Conservation (phyloP, 2,329 filamentous ascomycete genomes). For the Trichoderma polysporum region DNA sequence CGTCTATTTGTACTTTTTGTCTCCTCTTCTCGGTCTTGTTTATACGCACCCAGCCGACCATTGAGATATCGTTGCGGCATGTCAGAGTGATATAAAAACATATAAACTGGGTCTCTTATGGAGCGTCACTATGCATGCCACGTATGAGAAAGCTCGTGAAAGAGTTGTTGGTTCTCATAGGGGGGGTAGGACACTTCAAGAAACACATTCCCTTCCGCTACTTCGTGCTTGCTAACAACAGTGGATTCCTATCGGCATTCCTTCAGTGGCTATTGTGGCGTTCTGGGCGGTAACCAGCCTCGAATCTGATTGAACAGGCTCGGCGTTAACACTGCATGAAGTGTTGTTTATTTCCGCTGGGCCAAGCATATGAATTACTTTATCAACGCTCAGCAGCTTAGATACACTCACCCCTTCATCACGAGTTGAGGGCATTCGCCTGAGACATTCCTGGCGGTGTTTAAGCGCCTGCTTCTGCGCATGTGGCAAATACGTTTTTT, state of each 20-base stretch:
- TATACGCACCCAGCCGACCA: background rate
- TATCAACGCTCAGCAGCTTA: background rate
- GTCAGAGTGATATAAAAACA: background rate
- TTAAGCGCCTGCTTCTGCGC: conserved; percentile 1
- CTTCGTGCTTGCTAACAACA: background rate
- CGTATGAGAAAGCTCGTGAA: background rate
- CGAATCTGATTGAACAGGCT: background rate
- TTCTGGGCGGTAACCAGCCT: background rate
- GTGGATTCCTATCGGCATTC: background rate
- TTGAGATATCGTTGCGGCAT: background rate
- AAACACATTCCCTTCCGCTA: background rate
- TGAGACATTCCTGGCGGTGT: conserved; percentile 1
- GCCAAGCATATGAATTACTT: background rate
- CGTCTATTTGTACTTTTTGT: background rate
- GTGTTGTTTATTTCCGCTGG: background rate
- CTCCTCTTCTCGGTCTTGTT: background rate
- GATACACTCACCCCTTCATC: conserved; percentile 7
- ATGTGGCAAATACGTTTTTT: background rate
- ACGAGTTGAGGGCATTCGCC: background rate
- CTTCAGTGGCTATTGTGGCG: background rate
- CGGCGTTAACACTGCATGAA: background rate
- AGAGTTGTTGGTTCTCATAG: background rate
- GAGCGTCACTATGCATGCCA: background rate
- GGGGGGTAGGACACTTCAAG: background rate
- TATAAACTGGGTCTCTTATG: background rate